Percentiles rank a stretch among this genome's conserved stretches.
phyloP scores from a whole-genome alignment of 352 stramenopile species.

The Globisporangium mamillatum region DNA sequence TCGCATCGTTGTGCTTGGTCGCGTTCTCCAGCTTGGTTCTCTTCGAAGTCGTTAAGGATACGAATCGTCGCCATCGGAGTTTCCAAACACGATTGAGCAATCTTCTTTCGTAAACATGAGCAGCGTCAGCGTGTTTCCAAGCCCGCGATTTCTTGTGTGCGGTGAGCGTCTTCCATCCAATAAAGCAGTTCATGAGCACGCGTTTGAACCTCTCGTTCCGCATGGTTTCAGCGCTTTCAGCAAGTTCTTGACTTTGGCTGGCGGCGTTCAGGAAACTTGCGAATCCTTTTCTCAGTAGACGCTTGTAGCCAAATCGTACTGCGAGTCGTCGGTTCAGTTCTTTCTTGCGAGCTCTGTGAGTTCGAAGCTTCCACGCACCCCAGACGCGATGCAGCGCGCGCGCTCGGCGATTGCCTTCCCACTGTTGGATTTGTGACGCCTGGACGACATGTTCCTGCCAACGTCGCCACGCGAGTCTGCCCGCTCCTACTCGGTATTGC shows the following conservation, averaged over 20 bases:
- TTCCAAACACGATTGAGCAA: conserved; percentile 11
- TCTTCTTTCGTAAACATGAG: neutral
- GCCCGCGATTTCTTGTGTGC: neutral
- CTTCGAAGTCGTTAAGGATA: neutral
- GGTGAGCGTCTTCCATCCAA: conserved; percentile 2
- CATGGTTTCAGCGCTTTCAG: neutral
- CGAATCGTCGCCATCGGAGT: conserved; percentile 2
- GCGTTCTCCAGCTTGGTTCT: neutral
- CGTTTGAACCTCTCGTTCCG: neutral
- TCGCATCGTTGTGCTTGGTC: neutral
- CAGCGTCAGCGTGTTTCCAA: neutral
- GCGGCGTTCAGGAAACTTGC: neutral
- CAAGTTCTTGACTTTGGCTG: neutral
- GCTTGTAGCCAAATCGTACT: conserved; percentile 15
- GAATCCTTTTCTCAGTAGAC: conserved; percentile 6
- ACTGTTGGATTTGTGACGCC: neutral
- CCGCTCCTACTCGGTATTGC: neutral
- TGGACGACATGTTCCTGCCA: conserved; percentile 8
- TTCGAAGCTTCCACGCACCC: conserved; percentile 9
- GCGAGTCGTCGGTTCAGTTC: conserved; percentile 13
- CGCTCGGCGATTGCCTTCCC: neutral
- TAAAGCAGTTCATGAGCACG: neutral
- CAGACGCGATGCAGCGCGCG: neutral
- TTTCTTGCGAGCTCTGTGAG: neutral
- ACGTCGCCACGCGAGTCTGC: conserved; percentile 4